These are phyloP conservation scores for Staphylotrichum tortipilum DNA, from an alignment of 495 filamentous ascomycete species.

Conservation along the genomic window DNA sequence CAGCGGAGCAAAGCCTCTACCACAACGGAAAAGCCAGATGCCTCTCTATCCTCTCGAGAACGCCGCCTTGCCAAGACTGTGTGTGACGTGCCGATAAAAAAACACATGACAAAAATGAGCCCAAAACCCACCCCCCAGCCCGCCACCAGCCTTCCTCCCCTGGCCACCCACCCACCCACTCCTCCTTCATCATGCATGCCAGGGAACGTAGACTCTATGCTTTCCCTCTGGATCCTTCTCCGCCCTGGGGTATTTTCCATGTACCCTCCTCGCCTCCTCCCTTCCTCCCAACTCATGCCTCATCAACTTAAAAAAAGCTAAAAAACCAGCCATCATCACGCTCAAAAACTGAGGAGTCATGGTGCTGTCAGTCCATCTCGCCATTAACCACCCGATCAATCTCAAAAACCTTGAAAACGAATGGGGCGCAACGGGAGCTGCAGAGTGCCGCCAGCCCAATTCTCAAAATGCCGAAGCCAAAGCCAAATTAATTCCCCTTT, in stretches of 20 bases:
- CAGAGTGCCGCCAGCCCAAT: background rate
- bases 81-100: slow-evolving; percentile 12
- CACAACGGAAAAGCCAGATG: slow-evolving; percentile 13
- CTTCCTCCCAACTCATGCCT: slow-evolving; percentile 6
- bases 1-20: slow-evolving; percentile 5
- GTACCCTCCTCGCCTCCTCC: slow-evolving; percentile 2
- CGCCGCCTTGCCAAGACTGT: slow-evolving; percentile 16
- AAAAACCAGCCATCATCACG: too few relatives aligned
- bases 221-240: slow-evolving; percentile 3
- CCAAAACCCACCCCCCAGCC: background rate
- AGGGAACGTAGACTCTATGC: slow-evolving; percentile 14
- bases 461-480: too few relatives aligned
- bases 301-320: too few relatives aligned
- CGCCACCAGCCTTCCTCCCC: too few relatives aligned
- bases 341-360: too few relatives aligned
- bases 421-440: background rate
- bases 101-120: slow-evolving; percentile 14
- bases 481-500: too few relatives aligned
- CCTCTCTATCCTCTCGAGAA: slow-evolving; percentile 26
- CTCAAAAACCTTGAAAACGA: background rate
- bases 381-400: background rate
- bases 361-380: background rate
- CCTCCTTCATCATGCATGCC: slow-evolving; percentile 23
- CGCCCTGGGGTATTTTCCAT: slow-evolving; percentile 9
- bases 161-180: too few relatives aligned